These are phyloP conservation scores for Paraconiothyrium sp. DNA, from an alignment of 2,329 filamentous ascomycete species.

Conservation along the genomic window DNA sequence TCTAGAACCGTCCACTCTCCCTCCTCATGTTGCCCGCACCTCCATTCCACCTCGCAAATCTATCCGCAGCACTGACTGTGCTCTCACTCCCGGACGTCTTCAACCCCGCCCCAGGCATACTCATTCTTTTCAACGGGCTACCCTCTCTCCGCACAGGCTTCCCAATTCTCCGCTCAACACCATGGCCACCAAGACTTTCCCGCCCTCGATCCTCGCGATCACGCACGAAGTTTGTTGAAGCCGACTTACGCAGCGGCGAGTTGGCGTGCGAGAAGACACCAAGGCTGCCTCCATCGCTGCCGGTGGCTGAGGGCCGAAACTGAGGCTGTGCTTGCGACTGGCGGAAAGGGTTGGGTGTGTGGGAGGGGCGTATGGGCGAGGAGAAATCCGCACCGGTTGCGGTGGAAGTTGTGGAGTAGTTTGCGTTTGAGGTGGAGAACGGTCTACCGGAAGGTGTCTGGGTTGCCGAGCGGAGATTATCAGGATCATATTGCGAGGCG, in stretches of 20 bases:
- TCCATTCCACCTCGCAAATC: slow-evolving; percentile 35
- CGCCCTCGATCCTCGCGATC: slow-evolving; percentile 41
- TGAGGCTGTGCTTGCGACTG: slow-evolving; percentile 63
- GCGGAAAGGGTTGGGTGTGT: slow-evolving; percentile 59
- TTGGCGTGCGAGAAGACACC: slow-evolving; percentile 82
- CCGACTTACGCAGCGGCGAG: slow-evolving; percentile 84
- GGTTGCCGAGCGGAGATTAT: slow-evolving; percentile 53
- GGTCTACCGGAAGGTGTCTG: slow-evolving; percentile 39
- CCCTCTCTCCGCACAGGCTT: slow-evolving; percentile 51
- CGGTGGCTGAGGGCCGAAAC: slow-evolving; percentile 55
- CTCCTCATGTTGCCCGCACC: slow-evolving; percentile 36
- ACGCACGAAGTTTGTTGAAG: slow-evolving; percentile 63
- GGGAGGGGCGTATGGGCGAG: slow-evolving; percentile 58
- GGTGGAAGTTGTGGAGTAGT: slow-evolving; percentile 51
- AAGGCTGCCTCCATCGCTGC: slow-evolving; percentile 76
- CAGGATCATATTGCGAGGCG: slow-evolving; percentile 74
- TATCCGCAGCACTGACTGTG: slow-evolving; percentile 27
- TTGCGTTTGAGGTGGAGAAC: slow-evolving; percentile 30
- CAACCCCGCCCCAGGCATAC: slow-evolving; percentile 42
- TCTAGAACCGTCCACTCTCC: slow-evolving; percentile 38
- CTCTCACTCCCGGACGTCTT: slow-evolving; percentile 21
- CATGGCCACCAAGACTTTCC: slow-evolving; percentile 33
- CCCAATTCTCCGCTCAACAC: slow-evolving; percentile 34
- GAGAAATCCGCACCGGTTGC: slow-evolving; percentile 52
- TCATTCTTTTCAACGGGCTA: slow-evolving; percentile 57